These are phyloP conservation scores for Sporothrix protearum DNA, from an alignment of 2,329 filamentous ascomycete species.

Conservation along the genomic window DNA sequence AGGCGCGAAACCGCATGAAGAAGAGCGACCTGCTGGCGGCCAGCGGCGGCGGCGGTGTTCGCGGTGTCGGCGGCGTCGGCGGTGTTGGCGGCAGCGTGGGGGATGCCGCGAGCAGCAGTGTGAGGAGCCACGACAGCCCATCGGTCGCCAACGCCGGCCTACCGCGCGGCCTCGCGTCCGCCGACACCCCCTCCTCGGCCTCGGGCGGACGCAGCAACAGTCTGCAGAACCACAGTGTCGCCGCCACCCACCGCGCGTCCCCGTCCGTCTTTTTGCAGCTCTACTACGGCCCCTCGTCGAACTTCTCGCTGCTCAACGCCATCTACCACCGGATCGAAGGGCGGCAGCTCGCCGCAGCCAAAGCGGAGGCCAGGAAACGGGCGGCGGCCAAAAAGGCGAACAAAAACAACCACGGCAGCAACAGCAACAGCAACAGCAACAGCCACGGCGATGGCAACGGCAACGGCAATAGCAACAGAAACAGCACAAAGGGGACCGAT, in stretches of 20 bases:
- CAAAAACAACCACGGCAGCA: not conserved
- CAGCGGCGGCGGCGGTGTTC: not conserved
- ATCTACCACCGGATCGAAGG: constrained; percentile 28
- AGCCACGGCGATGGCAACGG: not conserved
- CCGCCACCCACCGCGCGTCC: constrained; percentile 27
- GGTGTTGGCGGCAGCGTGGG: no score
- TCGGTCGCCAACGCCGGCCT: not conserved
- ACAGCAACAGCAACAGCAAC: not conserved
- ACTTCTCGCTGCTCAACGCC: constrained; percentile 26
- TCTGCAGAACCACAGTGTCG: constrained; percentile 25
- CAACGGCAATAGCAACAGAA: no score
- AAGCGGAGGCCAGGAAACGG: not conserved
- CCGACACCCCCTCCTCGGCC: constrained; percentile 7
- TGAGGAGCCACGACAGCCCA: not conserved
- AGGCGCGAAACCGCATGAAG: constrained; percentile 27
- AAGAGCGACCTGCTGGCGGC: constrained; percentile 20
- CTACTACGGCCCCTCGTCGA: constrained; percentile 28
- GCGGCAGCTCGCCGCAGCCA: not conserved
- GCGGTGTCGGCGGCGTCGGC: no score
- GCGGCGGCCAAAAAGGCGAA: not conserved
- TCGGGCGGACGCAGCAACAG: constrained; percentile 8
- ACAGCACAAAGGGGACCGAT: no score
- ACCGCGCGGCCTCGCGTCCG: not conserved
- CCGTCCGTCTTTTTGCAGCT: constrained; percentile 27
- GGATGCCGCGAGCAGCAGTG: not conserved